Base-by-base conservation (phyloP, 148 eudicot genomes). In the Camellia lanceoleosa region DNA sequence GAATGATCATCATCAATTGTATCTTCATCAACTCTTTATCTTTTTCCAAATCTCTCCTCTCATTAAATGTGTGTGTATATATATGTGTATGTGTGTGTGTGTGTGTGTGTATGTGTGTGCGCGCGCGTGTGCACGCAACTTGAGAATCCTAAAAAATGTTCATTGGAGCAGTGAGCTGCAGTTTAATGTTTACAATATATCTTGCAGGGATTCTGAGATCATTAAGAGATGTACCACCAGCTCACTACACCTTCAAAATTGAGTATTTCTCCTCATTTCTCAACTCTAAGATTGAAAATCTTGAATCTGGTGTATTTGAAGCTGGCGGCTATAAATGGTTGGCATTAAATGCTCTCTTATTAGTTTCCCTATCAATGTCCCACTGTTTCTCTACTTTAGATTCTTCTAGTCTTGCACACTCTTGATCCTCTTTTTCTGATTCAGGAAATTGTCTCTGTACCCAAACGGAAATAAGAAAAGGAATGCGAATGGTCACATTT, bases 381-480 rank as follows among this genome's bases (percentile, higher is more conserved):
- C 46, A 3, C 14, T 13, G 5, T 44, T 68, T 38, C 49, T 67
- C 13, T 10, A 3, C 14, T 38, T 67, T 14, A 8, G 60, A 56
- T 2, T 56, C 15, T 56, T 7, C 12, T 9, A 7, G 20, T 23
- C 13, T 7, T 10, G 11, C 68, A 3, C 9, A 1, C 20, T 62
- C 66, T 5, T 23, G 30, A 23, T 23, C 13, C 68, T 23, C 43
- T 23, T 64, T 49, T n/a, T 63, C 41, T 18, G 5, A n/a, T 76
- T 43, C 76, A 76, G 69, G 79, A 46, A 63, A 76, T 19, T 76
- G 11, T 47, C 18, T 61, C 52, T 76, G 9, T 76, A 76, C 56
- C 69, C 79, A 20, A 76, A 76, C 12, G 79, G 79, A 47, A 76
- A 65, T 42, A 75, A 76, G 51, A 19, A n/a, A 75, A 75, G 23